Percentiles rank a stretch among this genome's conserved stretches.
phyloP scores from a whole-genome alignment of 345 rosid species.

The Mercurialis annua region DNA sequence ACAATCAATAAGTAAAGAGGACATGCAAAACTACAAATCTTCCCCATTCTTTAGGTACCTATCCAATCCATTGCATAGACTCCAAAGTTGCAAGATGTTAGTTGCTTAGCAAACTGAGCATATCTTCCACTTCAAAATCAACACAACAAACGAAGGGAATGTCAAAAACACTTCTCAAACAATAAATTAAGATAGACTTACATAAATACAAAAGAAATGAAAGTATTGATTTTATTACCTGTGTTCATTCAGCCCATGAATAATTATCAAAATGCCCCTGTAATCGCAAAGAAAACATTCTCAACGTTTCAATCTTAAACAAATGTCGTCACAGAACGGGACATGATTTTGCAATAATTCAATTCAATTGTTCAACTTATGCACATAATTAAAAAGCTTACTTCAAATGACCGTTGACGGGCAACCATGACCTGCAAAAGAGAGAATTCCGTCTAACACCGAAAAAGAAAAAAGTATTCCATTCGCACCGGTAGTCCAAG shows the following conservation, averaged over 20 bases:
- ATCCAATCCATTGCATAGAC: conserved; percentile 98
- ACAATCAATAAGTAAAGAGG: neutral
- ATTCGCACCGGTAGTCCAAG: conserved; percentile 40
- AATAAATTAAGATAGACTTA: neutral
- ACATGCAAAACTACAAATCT: neutral
- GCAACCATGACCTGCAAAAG: conserved; percentile 88
- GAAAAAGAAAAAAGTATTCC: conserved; percentile 56
- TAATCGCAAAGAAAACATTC: conserved; percentile 11
- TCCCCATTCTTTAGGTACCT: conserved; percentile 36
- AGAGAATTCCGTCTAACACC: conserved; percentile 67
- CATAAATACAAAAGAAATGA: conserved; percentile 12
- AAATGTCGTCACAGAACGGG: no score
- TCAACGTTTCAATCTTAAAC: conserved; percentile 4
- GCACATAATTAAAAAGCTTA: conserved; percentile 19
- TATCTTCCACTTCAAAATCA: conserved; percentile 70
- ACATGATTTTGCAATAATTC: no score
- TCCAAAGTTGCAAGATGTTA: conserved; percentile 61
- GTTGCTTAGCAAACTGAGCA: conserved; percentile 79
- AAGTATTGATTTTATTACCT: conserved; percentile 43
- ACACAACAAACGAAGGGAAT: neutral
- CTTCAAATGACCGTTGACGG: conserved; percentile 61
- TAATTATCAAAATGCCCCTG: conserved; percentile 86
- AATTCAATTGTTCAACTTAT: no score
- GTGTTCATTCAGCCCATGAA: conserved; percentile 96
- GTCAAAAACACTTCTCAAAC: neutral